These are phyloP conservation scores for Boletus insuetus DNA, from an alignment of 768 basidiomycete genomes.

Conservation along the genomic window DNA sequence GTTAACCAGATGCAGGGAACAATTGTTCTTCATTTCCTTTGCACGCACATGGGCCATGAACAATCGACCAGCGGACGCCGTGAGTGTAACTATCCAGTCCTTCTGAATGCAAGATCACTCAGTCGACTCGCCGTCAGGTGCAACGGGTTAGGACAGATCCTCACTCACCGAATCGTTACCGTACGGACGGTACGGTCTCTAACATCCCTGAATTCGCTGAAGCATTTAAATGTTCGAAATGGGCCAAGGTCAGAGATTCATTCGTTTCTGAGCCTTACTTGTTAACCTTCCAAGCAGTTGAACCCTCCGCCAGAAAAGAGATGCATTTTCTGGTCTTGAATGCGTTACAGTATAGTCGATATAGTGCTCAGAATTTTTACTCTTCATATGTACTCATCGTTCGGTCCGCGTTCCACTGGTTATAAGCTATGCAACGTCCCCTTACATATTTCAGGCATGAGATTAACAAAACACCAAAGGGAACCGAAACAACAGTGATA, in stretches of 20 bases:
- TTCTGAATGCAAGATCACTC: neutral
- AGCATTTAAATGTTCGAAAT: constrained; percentile 78
- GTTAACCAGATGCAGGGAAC: constrained; percentile 56
- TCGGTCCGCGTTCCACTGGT: neutral
- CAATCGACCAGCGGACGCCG: constrained; percentile 75
- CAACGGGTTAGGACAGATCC: constrained; percentile 84
- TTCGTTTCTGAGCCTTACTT: neutral
- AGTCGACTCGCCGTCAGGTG: constrained; percentile 40
- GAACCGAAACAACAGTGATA: neutral
- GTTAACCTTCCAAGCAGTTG: constrained; percentile 43
- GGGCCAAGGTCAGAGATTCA: constrained; percentile 58
- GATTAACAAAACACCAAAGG: neutral
- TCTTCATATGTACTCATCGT: constrained; percentile 20
- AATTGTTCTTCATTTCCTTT: constrained; percentile 92
- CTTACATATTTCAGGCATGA: neutral
- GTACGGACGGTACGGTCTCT: constrained; percentile 82
- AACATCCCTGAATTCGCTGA: constrained; percentile 88
- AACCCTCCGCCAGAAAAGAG: constrained; percentile 79
- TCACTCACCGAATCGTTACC: constrained; percentile 77
- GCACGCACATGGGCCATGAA: constrained; percentile 85
- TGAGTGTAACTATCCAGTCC: constrained; percentile 33
- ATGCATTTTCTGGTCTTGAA: constrained; percentile 76
- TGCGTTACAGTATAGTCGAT: neutral
- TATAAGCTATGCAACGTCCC: neutral
- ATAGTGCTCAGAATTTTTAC: constrained; percentile 1